Percentiles rank a stretch among this genome's conserved stretches.
phyloP scores from a whole-genome alignment of 352 stramenopile genomes.

The Globisporangium takayamanum region DNA sequence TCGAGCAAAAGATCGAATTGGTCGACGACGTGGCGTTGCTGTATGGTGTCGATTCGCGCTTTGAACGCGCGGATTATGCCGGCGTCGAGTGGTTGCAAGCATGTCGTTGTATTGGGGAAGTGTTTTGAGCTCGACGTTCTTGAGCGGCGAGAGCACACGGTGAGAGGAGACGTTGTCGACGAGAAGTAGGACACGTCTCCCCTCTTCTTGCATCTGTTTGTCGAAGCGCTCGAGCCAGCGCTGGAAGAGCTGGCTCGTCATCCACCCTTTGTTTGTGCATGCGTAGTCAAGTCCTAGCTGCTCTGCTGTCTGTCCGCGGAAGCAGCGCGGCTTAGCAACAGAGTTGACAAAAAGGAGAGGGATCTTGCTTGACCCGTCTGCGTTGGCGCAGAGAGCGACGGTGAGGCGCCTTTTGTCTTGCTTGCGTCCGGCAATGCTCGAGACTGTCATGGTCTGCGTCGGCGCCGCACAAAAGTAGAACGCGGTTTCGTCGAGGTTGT shows the following conservation, averaged over 20 bases:
- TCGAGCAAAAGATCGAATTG: neutral
- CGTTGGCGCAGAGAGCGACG: neutral
- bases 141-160: neutral
- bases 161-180: slow-evolving; percentile 1
- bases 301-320: neutral
- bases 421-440: neutral
- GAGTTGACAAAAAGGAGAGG: neutral
- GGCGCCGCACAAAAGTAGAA: neutral
- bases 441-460: neutral
- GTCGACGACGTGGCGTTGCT: neutral
- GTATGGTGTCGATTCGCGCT: neutral
- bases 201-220: neutral
- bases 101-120: neutral
- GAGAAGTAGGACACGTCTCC: neutral
- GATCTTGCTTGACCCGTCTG: neutral
- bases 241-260: neutral
- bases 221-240: neutral
- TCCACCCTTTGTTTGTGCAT: neutral
- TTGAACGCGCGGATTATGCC: neutral
- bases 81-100: neutral
- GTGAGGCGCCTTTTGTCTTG: neutral
- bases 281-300: neutral
- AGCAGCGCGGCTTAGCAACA: neutral
- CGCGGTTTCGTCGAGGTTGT: neutral
- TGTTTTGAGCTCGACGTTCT: neutral